These are phyloP conservation scores for Sarocladium brachiariae DNA, from an alignment of 2,329 filamentous ascomycete species.

Conservation along the genomic window DNA sequence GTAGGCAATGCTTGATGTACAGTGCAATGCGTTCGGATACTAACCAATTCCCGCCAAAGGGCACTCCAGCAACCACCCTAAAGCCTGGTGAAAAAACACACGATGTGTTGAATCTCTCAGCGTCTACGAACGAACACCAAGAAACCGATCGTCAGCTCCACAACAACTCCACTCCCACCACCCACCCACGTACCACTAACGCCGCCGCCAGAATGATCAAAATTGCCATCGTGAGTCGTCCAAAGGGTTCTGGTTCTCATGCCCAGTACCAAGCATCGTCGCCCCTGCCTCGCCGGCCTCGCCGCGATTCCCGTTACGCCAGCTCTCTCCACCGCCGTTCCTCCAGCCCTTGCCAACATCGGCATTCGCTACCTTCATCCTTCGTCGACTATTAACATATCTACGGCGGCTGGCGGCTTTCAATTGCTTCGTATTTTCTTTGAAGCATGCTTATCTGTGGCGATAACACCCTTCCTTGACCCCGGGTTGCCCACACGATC, in stretches of 20 bases:
- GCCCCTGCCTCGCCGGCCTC: constrained; percentile 2
- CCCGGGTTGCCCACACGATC: neutral
- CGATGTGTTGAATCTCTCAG: neutral
- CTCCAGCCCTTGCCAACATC: neutral
- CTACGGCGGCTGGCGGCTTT: neutral
- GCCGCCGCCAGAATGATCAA: constrained; percentile 10
- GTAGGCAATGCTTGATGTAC: neutral
- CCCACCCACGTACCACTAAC: constrained; percentile 19
- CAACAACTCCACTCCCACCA: constrained; percentile 18
- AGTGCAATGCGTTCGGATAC: neutral
- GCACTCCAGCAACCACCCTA: neutral
- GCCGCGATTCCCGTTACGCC: neutral
- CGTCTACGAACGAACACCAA: constrained; percentile 4
- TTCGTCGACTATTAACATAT: neutral
- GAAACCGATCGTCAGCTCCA: constrained; percentile 7
- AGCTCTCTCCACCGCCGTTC: constrained; percentile 1
- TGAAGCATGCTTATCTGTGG: constrained; percentile 4
- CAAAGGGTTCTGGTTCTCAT: constrained; percentile 5
- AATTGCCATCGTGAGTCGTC: constrained; percentile 9
- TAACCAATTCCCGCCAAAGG: neutral
- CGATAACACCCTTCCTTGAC: neutral
- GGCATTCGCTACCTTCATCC: neutral
- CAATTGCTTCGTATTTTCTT: neutral
- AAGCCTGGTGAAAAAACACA: neutral
- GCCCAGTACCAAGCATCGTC: constrained; percentile 1